These are phyloP conservation scores for Diutina catenulata DNA, from an alignment of 1,139 yeast species.

Conservation along the genomic window DNA sequence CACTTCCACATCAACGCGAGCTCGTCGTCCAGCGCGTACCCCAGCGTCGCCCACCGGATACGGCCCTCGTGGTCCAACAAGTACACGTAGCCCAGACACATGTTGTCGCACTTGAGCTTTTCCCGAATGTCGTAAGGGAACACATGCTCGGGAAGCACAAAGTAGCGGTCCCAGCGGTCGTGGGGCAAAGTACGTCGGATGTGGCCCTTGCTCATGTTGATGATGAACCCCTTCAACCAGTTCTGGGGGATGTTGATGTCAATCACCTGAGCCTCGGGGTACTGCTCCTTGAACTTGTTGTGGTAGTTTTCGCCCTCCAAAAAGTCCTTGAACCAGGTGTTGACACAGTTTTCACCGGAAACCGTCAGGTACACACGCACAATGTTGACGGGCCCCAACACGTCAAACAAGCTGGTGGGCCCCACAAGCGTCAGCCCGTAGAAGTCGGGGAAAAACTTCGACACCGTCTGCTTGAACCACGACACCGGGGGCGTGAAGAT, in stretches of 20 bases:
- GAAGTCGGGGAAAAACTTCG: conserved; percentile 81
- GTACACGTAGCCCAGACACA: conserved; percentile 75
- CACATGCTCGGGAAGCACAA: conserved; percentile 51
- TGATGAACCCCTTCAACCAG: conserved; percentile 51
- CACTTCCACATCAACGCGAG: conserved; percentile 53
- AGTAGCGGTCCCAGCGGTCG: conserved; percentile 46
- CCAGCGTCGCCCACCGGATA: conserved; percentile 90
- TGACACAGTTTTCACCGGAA: conserved; percentile 61
- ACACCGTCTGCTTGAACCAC: conserved; percentile 60
- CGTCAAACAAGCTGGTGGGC: conserved; percentile 18
- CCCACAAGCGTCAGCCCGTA: conserved; percentile 39
- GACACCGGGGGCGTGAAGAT: conserved; percentile 72
- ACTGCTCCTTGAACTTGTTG: conserved; percentile 18
- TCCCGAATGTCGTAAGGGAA: conserved; percentile 51
- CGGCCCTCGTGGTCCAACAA: conserved; percentile 62
- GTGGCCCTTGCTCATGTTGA: conserved; percentile 39
- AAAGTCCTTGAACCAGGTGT: conserved; percentile 35
- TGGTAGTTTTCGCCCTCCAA: conserved; percentile 17
- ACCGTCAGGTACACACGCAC: conserved; percentile 58
- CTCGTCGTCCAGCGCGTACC: conserved; percentile 60
- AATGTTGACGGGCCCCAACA: conserved; percentile 47
- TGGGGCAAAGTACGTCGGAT: conserved; percentile 32
- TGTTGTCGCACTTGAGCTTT: conserved; percentile 55
- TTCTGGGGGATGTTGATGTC: conserved; percentile 70
- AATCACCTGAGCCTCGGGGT: conserved; percentile 53